Base-by-base conservation (phyloP, 106 monocot genomes). In the Acorus calamus region DNA sequence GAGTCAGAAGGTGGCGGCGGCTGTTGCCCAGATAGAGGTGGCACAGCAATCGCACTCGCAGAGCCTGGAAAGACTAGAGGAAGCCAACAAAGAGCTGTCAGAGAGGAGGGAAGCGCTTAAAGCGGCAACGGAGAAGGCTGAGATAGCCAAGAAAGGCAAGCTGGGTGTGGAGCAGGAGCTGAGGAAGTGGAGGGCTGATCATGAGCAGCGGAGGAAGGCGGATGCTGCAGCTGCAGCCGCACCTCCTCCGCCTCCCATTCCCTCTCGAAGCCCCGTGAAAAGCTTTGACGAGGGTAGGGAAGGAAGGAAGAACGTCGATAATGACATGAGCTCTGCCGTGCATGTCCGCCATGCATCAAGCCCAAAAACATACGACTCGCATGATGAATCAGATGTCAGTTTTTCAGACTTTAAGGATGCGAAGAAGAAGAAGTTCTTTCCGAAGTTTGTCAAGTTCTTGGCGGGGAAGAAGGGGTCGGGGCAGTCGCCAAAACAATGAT, bases 391-490 rank as follows among this genome's bases (percentile, higher is more conserved):
- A 8, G 42, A 52, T 44, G 66, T 54, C 53, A 12, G 45, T 2
- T 9, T 53, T 6, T 42, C 63, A 8, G 83, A 81, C 10, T n/a
- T 51, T 12, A 93, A 71, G 58, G 28, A 28, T 28, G 43, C 46
- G 50, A 81, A 72, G 68, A 89, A 64, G 76, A 84, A 81, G 78
- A 81, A 70, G 62, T 79, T 89, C 57, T 83, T 93, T 48, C 85
- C 93, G 5, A 72, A 81, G 47, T 53, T 86, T 3, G 71, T 72
- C 50, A 86, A 74, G 76, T 74, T 93, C 59, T 65, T 86, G 66
- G 76, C 80, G 0, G 80, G 64, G 63, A 93, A 83, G 66, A 89
- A 79, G 66, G 68, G 28, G 28, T 1, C 28, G 28, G 28, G 28
- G 28, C 28, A 28, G 28, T 28, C 28, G 28, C 28, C 28, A 28